phyloP scores from a whole-genome alignment of 2,329 filamentous ascomycete genomes.

The Fusarium piperis region DNA sequence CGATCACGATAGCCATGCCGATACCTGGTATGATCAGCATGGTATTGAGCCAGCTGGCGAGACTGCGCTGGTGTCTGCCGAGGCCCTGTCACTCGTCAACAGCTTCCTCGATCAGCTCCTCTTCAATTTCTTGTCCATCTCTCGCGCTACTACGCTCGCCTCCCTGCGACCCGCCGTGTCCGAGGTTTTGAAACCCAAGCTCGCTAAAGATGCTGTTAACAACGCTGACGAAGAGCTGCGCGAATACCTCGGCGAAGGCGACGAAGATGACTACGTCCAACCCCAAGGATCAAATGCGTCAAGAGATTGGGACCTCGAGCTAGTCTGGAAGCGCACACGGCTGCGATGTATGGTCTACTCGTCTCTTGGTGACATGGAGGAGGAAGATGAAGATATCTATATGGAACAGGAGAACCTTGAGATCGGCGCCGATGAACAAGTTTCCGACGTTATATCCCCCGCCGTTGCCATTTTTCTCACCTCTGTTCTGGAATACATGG shows the following conservation, averaged over 20 bases:
- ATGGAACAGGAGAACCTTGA: constrained; percentile 82
- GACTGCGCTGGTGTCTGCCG: constrained; percentile 75
- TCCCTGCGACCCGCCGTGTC: constrained; percentile 82
- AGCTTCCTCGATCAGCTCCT: constrained; percentile 93
- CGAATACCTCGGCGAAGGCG: constrained; percentile 84
- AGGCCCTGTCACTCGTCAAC: constrained; percentile 83
- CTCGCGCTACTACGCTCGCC: constrained; percentile 80
- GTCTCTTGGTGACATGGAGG: constrained; percentile 94
- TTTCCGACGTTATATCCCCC: constrained; percentile 80
- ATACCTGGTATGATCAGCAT: constrained; percentile 75
- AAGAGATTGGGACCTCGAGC: constrained; percentile 85
- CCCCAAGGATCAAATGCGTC: constrained; percentile 59
- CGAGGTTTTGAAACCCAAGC: constrained; percentile 87
- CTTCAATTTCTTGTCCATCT: constrained; percentile 85
- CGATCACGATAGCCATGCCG: constrained; percentile 80
- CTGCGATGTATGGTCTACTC: constrained; percentile 98
- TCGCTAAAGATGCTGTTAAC: constrained; percentile 84
- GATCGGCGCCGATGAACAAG: constrained; percentile 63
- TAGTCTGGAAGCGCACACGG: constrained; percentile 92
- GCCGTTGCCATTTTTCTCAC: constrained; percentile 96
- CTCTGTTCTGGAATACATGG: constrained; percentile 92
- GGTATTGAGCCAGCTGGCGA: constrained; percentile 72
- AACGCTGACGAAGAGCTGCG: constrained; percentile 87
- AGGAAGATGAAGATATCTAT: constrained; percentile 93
- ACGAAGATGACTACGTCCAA: constrained; percentile 75